Base-by-base conservation (phyloP, 345 rosid species). In the Eucalyptus regnans region DNA sequence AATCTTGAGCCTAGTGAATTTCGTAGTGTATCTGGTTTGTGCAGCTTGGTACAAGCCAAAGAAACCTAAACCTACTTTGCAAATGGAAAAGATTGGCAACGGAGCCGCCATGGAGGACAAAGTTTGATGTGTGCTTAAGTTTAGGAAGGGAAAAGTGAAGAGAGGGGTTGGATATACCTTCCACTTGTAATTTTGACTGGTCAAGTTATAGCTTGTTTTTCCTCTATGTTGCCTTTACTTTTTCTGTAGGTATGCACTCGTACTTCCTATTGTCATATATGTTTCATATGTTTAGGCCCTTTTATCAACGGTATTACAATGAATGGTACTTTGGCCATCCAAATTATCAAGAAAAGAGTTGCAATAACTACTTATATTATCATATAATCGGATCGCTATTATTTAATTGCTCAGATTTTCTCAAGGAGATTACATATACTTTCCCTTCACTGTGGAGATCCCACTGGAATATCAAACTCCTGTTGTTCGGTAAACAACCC, bases 31-130 rank as follows among this genome's bases (percentile, higher is more conserved):
- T 90, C 54, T 94, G 22, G 6, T 92, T 7, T 90, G 91, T 90
- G 95, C 95, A 7, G 37, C 86, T 46, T 93, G 96, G 95, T 93
- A 88, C 88, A 94, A 92, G 89, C 93, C 90, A 64, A 90, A 87
- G 44, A 86, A 88, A 37, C 84, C 88, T 68, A 89, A 91, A 89
- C 87, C 90, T 44, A 90, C 25, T 60, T 17, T 90, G 86, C 89
- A 92, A 92, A 90, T 90, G 91, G 92, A 92, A 79, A 88, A 62
- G 54, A 54, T 66, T 16, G 66, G 64, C 22, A 60, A 88, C 86
- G 90, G 56, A 17, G 37, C 90, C 62, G 64, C 76, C 31, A 87
- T 56, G 60, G 94, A 90, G 87, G 91, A 92, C 64, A 90, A 85
- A 85, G 89, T 89, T 27, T 89, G 88, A 89, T 44, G 25, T 29